Evolutionary conservation across 2,329 filamentous ascomycete genomes (phyloP), one percentile per base, ranked within the genome.

Genomic region (Uncinocarpus reesii): DNA sequence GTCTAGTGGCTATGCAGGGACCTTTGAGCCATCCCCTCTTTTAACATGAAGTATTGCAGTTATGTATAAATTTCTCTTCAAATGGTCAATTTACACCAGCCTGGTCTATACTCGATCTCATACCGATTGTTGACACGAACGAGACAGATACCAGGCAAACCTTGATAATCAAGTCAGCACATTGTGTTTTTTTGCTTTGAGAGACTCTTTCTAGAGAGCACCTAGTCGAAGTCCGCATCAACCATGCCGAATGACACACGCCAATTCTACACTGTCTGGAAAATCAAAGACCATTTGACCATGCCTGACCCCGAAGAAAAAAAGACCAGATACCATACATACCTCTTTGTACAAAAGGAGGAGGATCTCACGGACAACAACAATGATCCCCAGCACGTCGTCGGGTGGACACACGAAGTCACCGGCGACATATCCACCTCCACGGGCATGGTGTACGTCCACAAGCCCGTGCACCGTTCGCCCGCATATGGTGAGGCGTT

Each of bases 331-430:
- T 49, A 49, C 35, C 47, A 49, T 28, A 49, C 47, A 13, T 34
- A 37, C 20, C 32, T 49, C 11, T 49, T 49, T 20, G 16, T 49
- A 16, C 24, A 41, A n/a, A 47, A 34, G 4, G 11, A 44, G 2
- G 29, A n/a, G 15, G 7, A 45, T 28, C 40, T 52, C 36, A 31
- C 15, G 18, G 3, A 24, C 26, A 7, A n/a, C 10, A 3, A 16
- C 35, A 49, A 54, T 29, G 42, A 45, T 26, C 48, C 26, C 51
- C 21, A 49, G 11, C 52, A 55, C 34, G 29, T 54, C 37, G 51
- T 53, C 24, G 52, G 50, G 15, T 44, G 34, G 38, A 49, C 37
- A 8, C 47, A 49, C 23, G 47, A 49, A 38, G 47, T 49, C 20
- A 40, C 47, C n/a, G 47, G 47, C 20, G 47, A 49, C 23, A 49